Conservation (phyloP, 805 yeast species). For the Candida glaebosa region DNA sequence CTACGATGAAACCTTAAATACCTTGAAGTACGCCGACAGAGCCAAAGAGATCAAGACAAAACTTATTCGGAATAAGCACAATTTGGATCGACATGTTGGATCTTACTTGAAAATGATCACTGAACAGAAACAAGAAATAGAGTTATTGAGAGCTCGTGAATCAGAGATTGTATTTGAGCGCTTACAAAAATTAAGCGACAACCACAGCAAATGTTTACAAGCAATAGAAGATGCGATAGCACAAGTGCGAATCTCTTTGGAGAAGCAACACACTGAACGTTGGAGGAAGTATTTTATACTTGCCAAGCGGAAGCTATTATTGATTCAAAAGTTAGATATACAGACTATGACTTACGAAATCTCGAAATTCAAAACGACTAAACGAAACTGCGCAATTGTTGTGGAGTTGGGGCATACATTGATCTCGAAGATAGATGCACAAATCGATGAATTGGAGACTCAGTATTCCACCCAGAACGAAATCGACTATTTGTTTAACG, state of each 20-base stretch:
- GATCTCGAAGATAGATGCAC: conserved; percentile 32
- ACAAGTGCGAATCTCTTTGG: conserved; percentile 37
- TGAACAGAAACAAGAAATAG: conserved; percentile 73
- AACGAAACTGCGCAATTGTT: conserved; percentile 5
- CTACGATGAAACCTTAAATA: conserved; percentile 90
- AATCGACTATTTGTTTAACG: conserved; percentile 47
- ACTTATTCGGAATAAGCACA: conserved; percentile 66
- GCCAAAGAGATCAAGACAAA: conserved; percentile 90
- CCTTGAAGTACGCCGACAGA: conserved; percentile 85
- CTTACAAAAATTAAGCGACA: conserved; percentile 27
- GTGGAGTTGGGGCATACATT: conserved; percentile 30
- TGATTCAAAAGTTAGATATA: conserved; percentile 42
- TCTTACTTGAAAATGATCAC: conserved; percentile 81
- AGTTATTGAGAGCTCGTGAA: conserved; percentile 59
- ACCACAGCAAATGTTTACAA: conserved; percentile 36
- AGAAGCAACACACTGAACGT: conserved; percentile 42
- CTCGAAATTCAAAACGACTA: not conserved
- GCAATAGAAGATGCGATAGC: conserved; percentile 41
- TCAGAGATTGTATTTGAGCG: conserved; percentile 36
- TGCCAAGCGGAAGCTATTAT: conserved; percentile 45
- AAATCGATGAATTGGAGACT: conserved; percentile 50
- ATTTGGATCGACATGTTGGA: conserved; percentile 78
- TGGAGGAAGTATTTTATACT: conserved; percentile 41
- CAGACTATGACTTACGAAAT: conserved; percentile 18
- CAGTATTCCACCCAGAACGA: conserved; percentile 49